Base-by-base conservation (phyloP, 179 eudicot genomes). In the Silene vulgaris region DNA sequence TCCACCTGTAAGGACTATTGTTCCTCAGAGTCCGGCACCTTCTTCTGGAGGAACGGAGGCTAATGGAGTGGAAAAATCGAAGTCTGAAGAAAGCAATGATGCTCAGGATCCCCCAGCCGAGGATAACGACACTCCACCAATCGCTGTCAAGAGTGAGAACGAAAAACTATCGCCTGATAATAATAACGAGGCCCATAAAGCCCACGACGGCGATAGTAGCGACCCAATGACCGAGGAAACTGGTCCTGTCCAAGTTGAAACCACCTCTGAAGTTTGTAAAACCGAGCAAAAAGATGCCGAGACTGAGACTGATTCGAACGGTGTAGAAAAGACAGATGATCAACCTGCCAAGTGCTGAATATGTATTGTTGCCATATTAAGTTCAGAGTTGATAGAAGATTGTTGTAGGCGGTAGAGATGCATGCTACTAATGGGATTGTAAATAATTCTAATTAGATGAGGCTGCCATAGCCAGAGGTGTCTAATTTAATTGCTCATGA, bases 1-100 rank as follows among this genome's bases (percentile, higher is more conserved):
- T 65, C 92, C 97, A 69, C 87, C 90, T 74, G 76, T 82, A 17
- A 80, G 92, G 74, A 89, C 89, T 2, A 83, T 88, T 43, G 69
- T 78, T 48, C 85, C 87, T 69, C 85, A 80, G 52, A 61, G 65
- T 74, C 76, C 67, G 35, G 72, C 76, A 57, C 71, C 81, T 71
- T 13, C 78, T 69, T 43, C 75, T 6, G 77, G 68, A 17, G 74
- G 76, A 19, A 56, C 48, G 17, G 76, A 68, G 59, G 64, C 72
- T 16, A 82, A 79, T 21, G 82, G 77, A 7, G 19, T 56, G 23
- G 52, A 69, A 66, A 74, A 80, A 40, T 73, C 81, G 21, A 80
- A 76, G 54, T 76, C 78, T 12, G 80, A 75, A 69, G 76, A 80
- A 76, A 65, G 50, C 61, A 76, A 78, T 68, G 75, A 56, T 40